Conservation (phyloP, 2,329 filamentous ascomycete genomes). For the Monilinia fructigena region DNA sequence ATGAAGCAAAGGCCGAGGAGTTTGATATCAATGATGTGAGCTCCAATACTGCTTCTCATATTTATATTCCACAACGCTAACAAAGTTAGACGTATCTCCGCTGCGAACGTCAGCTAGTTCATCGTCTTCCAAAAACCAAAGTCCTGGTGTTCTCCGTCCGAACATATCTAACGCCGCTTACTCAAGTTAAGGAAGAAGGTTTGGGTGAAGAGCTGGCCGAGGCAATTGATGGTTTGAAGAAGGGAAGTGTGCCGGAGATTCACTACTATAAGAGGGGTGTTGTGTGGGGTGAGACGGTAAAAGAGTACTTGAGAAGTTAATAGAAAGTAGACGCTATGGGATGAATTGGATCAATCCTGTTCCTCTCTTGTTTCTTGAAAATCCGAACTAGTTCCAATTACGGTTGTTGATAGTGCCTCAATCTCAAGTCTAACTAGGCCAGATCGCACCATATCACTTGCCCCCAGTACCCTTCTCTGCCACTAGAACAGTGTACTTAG, state of each 20-base stretch:
- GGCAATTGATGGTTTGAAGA: constrained; percentile 59
- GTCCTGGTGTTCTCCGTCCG: constrained; percentile 62
- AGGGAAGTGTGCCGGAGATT: constrained; percentile 57
- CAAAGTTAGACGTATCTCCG: constrained; percentile 47
- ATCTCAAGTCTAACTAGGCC: not conserved
- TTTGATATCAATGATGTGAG: constrained; percentile 48
- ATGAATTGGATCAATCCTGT: not conserved
- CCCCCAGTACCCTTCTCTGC: not conserved
- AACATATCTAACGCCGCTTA: constrained; percentile 59
- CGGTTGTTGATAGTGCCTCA: not conserved
- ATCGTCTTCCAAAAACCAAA: constrained; percentile 53
- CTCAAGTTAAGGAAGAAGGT: constrained; percentile 56
- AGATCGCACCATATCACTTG: not conserved
- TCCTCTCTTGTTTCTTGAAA: not conserved
- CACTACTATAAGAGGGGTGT: constrained; percentile 54
- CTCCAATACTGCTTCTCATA: constrained; percentile 1
- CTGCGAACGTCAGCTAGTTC: constrained; percentile 60
- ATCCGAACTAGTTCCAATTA: not conserved
- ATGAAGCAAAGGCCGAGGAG: constrained; percentile 41
- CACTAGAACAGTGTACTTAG: not conserved
- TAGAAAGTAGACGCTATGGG: not conserved
- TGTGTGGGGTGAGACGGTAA: constrained; percentile 37
- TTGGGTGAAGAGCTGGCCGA: constrained; percentile 51
- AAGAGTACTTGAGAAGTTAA: constrained; percentile 34
- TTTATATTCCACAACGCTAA: not conserved